Percentiles rank a stretch among this genome's conserved stretches.
These are phyloP conservation scores for Smithsoniella earleae DNA, from an alignment of 163 green algal genomes.

Conservation along the genomic window DNA sequence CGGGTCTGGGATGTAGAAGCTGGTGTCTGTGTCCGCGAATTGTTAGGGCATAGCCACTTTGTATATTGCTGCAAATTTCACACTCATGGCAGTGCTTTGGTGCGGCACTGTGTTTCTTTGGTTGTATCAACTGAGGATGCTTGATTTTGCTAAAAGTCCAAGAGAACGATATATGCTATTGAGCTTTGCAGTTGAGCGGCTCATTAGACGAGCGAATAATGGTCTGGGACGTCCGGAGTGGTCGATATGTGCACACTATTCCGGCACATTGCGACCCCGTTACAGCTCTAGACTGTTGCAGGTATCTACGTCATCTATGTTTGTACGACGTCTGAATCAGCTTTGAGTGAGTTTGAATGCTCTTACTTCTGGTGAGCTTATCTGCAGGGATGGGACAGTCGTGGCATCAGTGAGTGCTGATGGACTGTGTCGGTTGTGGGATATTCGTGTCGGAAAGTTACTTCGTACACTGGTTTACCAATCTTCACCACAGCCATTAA, in stretches of 20 bases:
- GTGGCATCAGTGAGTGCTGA: slow-evolving; percentile 1
- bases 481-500: background rate
- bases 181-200: background rate
- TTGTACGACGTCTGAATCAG: background rate
- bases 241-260: background rate
- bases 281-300: background rate
- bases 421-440: slow-evolving; percentile 58
- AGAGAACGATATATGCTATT: background rate
- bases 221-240: background rate
- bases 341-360: background rate
- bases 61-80: slow-evolving; percentile 83
- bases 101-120: slow-evolving; percentile 30
- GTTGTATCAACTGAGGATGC: background rate
- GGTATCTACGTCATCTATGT: too few species aligned
- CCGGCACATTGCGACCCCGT: background rate
- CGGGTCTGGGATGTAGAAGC: slow-evolving; percentile 72
- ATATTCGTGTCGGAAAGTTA: slow-evolving; percentile 51
- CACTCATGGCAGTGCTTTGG: slow-evolving; percentile 61
- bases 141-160: background rate
- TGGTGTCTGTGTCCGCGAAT: slow-evolving; percentile 49
- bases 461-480: slow-evolving; percentile 46
- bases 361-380: background rate
- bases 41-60: slow-evolving; percentile 82
- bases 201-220: background rate
- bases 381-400: slow-evolving; percentile 14